Evolutionary conservation across 1,284 basidiomycete species (phyloP), one percentile per base, ranked within the genome.

Genomic region (Tilletia caries): DNA sequence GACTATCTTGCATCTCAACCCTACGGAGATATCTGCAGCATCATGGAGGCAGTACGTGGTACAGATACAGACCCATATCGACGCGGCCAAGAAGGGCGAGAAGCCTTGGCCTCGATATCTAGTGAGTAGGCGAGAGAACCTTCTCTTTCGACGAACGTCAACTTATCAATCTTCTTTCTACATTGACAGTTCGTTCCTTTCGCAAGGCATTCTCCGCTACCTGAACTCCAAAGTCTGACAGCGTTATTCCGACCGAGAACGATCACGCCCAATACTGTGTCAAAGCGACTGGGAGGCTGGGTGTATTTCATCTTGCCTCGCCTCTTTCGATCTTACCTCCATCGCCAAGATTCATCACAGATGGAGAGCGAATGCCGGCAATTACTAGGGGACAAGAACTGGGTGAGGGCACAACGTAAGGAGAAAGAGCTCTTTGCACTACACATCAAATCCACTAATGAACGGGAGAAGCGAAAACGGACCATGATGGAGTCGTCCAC

Each of bases 21-120:
- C 75, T n/a, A 73, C 69, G 2, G 73, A 76, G 64, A 68, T 76
- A 15, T 86, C 86, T 3, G 83, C 77, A 2, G 81, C 83, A 27
- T 85, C 65, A 18, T 93, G 91, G 91, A 84, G 86, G 2, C 72
- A 82, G 2, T 93, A 92, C 80, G 76, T 87, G 29, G 76, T 79
- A 12, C 85, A 88, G 20, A 87, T 87, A 2, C 85, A 82, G 70
- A 76, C 80, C 8, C 82, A 84, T 27, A 70, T 91, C 1, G 68
- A 73, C 33, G 77, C 69, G 10, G 76, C 76, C 18, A 64, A 68
- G 41, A 23, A 66, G 18, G 48, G 65, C 2, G 68, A 72, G 25
- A 75, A 72, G 0, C 67, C 72, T 2, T 77, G 74, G 74, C 76
- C 76, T 1, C 58, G 58, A 1, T 62, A 62, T 15, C 23, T 62